A percentile compares a stretch with the other conserved stretches of the same genome.
Conservation (phyloP, 2,329 filamentous ascomycete genomes). For the Beauveria brongniartii region DNA sequence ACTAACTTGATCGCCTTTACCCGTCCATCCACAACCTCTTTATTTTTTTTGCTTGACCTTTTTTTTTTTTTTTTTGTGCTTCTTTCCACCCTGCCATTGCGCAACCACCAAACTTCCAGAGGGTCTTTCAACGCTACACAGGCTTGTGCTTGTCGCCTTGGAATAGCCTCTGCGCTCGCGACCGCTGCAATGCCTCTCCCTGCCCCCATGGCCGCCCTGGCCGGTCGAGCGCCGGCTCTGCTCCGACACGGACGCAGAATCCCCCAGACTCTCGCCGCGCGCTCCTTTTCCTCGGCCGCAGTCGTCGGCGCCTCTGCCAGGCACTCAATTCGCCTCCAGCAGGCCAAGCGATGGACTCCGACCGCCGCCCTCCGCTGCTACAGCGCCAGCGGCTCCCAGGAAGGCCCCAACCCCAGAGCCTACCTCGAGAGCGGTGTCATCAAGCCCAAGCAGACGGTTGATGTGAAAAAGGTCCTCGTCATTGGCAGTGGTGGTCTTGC, state of each 20-base stretch:
- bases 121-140: background rate
- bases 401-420: slow-evolving; percentile 73
- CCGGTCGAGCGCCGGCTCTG: slow-evolving; percentile 49
- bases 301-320: slow-evolving; percentile 26
- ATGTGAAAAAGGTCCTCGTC: slow-evolving; percentile 95
- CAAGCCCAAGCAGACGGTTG: slow-evolving; percentile 67
- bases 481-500: slow-evolving; percentile 92
- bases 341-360: slow-evolving; percentile 39
- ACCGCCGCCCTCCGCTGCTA: slow-evolving; percentile 35
- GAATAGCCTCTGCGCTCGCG: slow-evolving; percentile 1
- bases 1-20: background rate
- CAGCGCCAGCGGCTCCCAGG: slow-evolving; percentile 44
- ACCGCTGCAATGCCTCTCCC: slow-evolving; percentile 30
- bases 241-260: slow-evolving; percentile 47
- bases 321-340: slow-evolving; percentile 23
- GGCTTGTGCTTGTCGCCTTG: background rate
- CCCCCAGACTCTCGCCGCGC: slow-evolving; percentile 34
- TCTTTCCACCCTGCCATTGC: background rate
- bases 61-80: background rate
- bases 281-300: slow-evolving; percentile 33
- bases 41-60: background rate
- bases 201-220: slow-evolving; percentile 33
- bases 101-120: background rate
- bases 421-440: slow-evolving; percentile 85
- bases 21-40: background rate